Base-by-base conservation (phyloP, 768 basidiomycete species). In the Tricholoma hemisulphureum region DNA sequence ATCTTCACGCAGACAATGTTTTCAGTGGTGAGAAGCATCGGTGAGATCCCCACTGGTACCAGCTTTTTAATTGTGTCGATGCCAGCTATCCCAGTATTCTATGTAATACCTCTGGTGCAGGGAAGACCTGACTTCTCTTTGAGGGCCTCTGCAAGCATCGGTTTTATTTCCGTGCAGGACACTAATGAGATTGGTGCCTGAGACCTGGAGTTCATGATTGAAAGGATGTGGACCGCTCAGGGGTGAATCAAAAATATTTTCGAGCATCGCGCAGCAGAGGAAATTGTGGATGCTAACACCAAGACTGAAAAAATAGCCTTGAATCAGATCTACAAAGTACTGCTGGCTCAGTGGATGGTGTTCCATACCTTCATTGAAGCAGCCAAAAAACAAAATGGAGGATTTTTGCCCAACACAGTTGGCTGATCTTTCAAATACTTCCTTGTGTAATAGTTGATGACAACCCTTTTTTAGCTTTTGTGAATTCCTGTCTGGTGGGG, bases 61-160 rank as follows among this genome's bases (percentile, higher is more conserved):
- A n/a, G 16, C 35, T 37, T 24, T 2, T 16, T 21, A 16, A n/a
- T 31, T 37, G 8, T 14, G 16, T 48, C 18, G 24, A 51, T 4
- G 16, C 16, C 18, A 37, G 35, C 35, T 45, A 56, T 50, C 18
- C 35, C 35, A n/a, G 35, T 37, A 37, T 37, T 37, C 35, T 37
- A 37, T 37, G 35, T 37, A 63, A 61, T 41, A 51, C 60, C 28
- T 54, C 60, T 23, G 63, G 60, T 2, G 34, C 57, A 1, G 63
- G 63, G 11, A 63, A 63, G 35, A 63, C 62, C n/a, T 37, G 62
- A n/a, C 53, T 55, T 26, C 21, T 58, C 16, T 28, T 63, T 13
- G 63, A 63, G 26, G 63, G 45, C 21, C 56, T 64, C 29, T 61
- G 60, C 43, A 32, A 23, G 5, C 23, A 55, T 10, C 61, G 63